Evolutionary conservation across 371 early-diverging fungal species (phyloP).

Genomic region (Mucor indicus): DNA sequence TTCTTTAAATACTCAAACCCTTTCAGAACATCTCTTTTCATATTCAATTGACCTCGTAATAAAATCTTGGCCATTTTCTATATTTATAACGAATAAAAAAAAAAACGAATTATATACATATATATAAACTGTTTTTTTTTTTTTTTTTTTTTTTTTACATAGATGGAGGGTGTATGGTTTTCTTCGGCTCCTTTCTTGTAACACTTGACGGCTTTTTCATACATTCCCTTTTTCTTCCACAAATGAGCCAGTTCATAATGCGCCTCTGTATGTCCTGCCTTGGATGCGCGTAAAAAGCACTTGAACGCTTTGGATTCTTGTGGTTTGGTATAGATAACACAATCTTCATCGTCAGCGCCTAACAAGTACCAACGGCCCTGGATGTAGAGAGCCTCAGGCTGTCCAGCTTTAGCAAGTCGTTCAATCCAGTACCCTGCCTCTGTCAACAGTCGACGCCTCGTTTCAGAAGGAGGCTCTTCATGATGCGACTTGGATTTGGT

Average conservation of each 20-base stretch:
- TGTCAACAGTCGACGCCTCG: conserved; percentile 25
- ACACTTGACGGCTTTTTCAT: conserved; percentile 61
- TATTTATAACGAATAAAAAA: neutral
- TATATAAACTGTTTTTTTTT: neutral
- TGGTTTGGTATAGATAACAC: conserved; percentile 5
- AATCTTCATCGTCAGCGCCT: conserved; percentile 47
- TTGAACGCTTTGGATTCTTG: conserved; percentile 30
- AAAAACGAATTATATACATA: neutral
- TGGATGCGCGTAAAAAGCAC: conserved; percentile 32
- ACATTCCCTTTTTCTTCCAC: conserved; percentile 57
- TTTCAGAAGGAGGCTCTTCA: conserved; percentile 12
- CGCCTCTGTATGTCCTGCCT: conserved; percentile 24
- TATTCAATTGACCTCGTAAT: conserved; percentile 9
- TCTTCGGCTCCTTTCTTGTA: conserved; percentile 73
- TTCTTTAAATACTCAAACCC: conserved; percentile 9
- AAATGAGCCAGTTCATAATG: conserved; percentile 26
- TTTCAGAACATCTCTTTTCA: conserved; percentile 1
- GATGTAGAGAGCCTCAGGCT: conserved; percentile 70
- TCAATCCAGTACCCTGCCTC: conserved; percentile 79
- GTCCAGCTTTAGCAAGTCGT: conserved; percentile 60
- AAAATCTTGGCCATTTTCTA: conserved; percentile 19
- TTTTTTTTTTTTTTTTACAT: conserved; percentile 41
- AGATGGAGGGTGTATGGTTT: conserved; percentile 64
- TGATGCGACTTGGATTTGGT: neutral
- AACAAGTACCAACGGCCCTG: conserved; percentile 64